Base-by-base conservation (phyloP, 2,329 filamentous ascomycete species). In the Pestalotiopsis sp. region DNA sequence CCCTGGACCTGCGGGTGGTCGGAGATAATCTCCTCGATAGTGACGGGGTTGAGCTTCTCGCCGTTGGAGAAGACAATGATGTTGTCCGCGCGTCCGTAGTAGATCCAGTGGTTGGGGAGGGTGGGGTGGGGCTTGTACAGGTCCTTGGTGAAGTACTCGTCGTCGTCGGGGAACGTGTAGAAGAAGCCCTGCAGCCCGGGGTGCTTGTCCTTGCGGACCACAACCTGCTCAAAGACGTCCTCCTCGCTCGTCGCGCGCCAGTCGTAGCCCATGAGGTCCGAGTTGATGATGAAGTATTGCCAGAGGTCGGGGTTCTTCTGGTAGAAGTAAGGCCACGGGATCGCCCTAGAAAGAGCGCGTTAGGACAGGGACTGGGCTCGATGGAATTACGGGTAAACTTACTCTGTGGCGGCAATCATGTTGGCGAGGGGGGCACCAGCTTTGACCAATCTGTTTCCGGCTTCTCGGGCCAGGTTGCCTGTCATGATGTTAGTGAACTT, bases 11-110 rank as follows among this genome's bases (percentile, higher is more conserved):
- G 70, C 0, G 81, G 79, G 59, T 85, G 83, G 12, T 74, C 74
- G 6, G 72, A 69, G 2, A 87, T 73, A 14, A 77, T 78, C 0
- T 75, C 71, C 70, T 86, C 84, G 41, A 86, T 82, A 2, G 77
- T 79, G 3, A 83, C 75, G 0, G 84, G 83, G 69, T 87, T 87
- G 6, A 86, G 71, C 73, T 87, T 87, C 75, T 86, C 83, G 36
- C 84, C 85, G 61, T 83, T 86, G 2, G 80, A 82, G 45, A 87
- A 81, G 14, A 87, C 84, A 17, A 87, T 82, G 59, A 87, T 76
- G 69, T 84, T 82, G 68, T 87, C 85, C 0, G 75, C 74, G 2
- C 81, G 76, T 1, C 81, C 80, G 25, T 75, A 71, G 36, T 81
- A 79, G 4, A 75, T 71, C 81, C 81, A 85, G 69, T 80, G 75